A percentile compares a stretch with the other conserved stretches of the same genome.
These are phyloP conservation scores for Ensete glaucum DNA, from an alignment of 176 grass and related monocot genomes.

Conservation along the genomic window DNA sequence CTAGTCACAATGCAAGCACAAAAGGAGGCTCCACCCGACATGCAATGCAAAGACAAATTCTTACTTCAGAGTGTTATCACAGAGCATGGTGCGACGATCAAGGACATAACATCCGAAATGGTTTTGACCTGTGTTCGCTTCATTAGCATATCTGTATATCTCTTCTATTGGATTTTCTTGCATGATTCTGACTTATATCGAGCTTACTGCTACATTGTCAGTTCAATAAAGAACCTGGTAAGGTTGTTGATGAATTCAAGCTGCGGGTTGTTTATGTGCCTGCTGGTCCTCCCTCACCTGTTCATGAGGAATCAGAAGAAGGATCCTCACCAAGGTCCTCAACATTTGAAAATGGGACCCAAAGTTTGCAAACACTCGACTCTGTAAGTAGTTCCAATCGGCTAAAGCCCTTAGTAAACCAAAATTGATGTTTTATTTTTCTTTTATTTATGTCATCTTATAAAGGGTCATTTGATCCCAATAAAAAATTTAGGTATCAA, in stretches of 20 bases:
- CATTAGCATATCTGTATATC: not conserved
- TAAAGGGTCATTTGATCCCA: not conserved
- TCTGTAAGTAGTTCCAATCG: conserved; percentile 41
- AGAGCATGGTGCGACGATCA: conserved; percentile 42
- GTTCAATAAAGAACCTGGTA: conserved; percentile 92
- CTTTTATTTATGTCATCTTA: not conserved
- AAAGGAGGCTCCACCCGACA: conserved; percentile 57
- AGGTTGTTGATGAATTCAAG: conserved; percentile 82
- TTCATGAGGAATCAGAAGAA: conserved; percentile 81
- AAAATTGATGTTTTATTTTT: not conserved
- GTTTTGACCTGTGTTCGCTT: conserved; percentile 18
- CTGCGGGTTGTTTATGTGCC: conserved; percentile 71
- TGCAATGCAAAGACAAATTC: conserved; percentile 98
- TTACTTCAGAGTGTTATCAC: conserved; percentile 75
- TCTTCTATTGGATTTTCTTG: not conserved
- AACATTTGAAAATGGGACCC: conserved; percentile 50
- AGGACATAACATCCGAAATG: conserved; percentile 68
- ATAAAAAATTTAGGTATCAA: conserved; percentile 41
- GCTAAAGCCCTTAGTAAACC: not conserved
- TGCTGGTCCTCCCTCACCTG: conserved; percentile 37
- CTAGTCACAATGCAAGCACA: conserved; percentile 95
- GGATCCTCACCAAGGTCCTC: conserved; percentile 58
- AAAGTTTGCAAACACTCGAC: conserved; percentile 37
- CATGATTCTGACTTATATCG: conserved; percentile 5
- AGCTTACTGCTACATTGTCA: conserved; percentile 18